A percentile compares a stretch with the other conserved stretches of the same genome.
These are phyloP conservation scores for Pleurotus tuber-regium DNA, from an alignment of 768 basidiomycete genomes.

Conservation along the genomic window DNA sequence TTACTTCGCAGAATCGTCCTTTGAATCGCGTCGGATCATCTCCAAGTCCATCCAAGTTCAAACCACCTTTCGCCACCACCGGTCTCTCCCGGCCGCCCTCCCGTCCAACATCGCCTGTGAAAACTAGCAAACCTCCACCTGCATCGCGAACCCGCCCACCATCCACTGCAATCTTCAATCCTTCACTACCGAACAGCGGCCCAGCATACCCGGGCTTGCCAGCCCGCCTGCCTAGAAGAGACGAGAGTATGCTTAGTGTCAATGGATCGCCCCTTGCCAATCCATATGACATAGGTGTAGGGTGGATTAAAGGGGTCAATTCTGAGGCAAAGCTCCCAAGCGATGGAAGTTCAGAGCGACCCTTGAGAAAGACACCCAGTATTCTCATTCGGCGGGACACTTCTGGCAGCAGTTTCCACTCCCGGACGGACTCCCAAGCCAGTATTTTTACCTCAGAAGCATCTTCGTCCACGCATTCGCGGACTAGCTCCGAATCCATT, in stretches of 20 bases:
- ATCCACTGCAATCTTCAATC: conserved; percentile 71
- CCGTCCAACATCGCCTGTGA: conserved; percentile 36
- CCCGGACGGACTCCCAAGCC: conserved; percentile 52
- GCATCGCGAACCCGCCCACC: conserved; percentile 39
- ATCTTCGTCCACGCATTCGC: conserved; percentile 39
- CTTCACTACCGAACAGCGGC: conserved; percentile 55
- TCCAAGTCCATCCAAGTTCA: conserved; percentile 45
- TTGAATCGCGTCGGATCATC: conserved; percentile 22
- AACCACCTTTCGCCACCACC: conserved; percentile 38
- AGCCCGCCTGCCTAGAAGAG: conserved; percentile 64
- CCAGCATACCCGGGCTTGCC: conserved; percentile 49
- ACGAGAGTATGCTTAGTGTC: conserved; percentile 77
- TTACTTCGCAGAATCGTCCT: neutral
- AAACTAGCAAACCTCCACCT: conserved; percentile 31
- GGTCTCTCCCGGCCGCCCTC: conserved; percentile 15
- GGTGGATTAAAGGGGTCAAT: conserved; percentile 51
- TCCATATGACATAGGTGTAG: conserved; percentile 65
- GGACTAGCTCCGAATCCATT: conserved; percentile 34
- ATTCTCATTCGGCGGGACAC: conserved; percentile 61
- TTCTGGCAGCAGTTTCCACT: conserved; percentile 34
- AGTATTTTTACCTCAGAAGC: conserved; percentile 39
- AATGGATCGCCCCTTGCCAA: conserved; percentile 85
- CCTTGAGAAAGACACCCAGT: conserved; percentile 48
- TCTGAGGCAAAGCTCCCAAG: conserved; percentile 17
- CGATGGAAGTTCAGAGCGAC: conserved; percentile 22